Evolutionary conservation across 2,329 filamentous ascomycete species (phyloP).

Genomic region (Huntiella moniliformis): DNA sequence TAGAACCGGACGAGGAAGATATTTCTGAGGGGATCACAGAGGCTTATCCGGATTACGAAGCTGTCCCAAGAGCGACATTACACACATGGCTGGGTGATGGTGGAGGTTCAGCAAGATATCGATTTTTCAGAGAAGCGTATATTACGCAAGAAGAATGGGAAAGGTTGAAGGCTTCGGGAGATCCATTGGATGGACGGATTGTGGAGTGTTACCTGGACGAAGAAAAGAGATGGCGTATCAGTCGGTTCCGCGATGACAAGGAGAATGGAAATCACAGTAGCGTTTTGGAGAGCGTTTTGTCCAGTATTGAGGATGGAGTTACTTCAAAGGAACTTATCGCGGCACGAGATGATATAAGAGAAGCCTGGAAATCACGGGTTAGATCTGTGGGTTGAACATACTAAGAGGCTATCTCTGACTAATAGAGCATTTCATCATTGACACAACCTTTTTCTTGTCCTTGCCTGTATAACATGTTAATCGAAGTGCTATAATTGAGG

Average conservation of each 20-base stretch:
- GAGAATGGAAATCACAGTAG: constrained; percentile 71
- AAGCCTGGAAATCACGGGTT: constrained; percentile 54
- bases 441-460: too few relatives aligned
- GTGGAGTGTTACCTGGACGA: constrained; percentile 78
- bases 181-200: constrained; percentile 69
- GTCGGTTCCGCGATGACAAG: constrained; percentile 87
- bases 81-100: constrained; percentile 40
- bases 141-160: constrained; percentile 71
- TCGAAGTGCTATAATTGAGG: too few relatives aligned
- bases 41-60: constrained; percentile 60
- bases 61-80: constrained; percentile 54
- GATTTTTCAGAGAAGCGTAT: constrained; percentile 46
- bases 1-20: constrained; percentile 51
- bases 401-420: too few relatives aligned
- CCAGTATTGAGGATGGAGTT: constrained; percentile 75
- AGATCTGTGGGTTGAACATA: too few relatives aligned
- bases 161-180: constrained; percentile 48
- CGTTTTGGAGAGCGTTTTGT: constrained; percentile 69
- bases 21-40: constrained; percentile 44
- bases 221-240: constrained; percentile 60
- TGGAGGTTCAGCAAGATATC: constrained; percentile 32
- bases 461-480: too few relatives aligned
- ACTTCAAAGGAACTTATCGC: constrained; percentile 62
- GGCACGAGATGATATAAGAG: constrained; percentile 51
- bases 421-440: too few relatives aligned